These are phyloP conservation scores for Castanea mollissima DNA, from an alignment of 306 rosid species.

Conservation along the genomic window DNA sequence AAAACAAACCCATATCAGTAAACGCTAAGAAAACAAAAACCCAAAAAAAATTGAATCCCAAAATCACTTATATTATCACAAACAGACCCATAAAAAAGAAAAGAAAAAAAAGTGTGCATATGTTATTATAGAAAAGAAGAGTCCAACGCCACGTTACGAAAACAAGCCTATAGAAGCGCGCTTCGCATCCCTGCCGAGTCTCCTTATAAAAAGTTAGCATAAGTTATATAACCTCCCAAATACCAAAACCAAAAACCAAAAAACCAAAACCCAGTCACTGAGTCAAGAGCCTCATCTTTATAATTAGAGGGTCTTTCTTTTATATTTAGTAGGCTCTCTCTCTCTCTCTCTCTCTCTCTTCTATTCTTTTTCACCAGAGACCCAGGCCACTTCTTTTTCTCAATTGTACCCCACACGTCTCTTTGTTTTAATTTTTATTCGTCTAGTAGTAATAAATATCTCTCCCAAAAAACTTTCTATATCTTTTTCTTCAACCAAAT, in stretches of 20 bases:
- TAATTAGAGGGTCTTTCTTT: not conserved
- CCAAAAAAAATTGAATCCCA: too few species aligned
- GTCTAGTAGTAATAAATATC: not conserved
- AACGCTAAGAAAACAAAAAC: too few species aligned
- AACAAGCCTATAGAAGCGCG: conserved; percentile 30
- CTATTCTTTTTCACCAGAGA: not conserved
- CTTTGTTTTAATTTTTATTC: not conserved
- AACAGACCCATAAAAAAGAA: not conserved
- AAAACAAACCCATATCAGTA: too few species aligned
- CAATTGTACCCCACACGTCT: not conserved
- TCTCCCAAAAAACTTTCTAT: not conserved
- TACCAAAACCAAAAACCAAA: not conserved
- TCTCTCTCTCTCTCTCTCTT: not conserved
- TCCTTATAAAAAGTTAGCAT: not conserved
- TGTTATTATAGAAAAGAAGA: not conserved
- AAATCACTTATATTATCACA: not conserved
- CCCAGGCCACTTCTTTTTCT: conserved; percentile 15
- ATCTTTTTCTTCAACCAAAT: not conserved
- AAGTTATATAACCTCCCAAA: not conserved
- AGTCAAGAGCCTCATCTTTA: not conserved
- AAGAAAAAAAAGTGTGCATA: not conserved
- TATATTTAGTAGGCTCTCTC: not conserved
- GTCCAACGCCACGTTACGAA: conserved; percentile 10
- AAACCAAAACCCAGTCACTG: too few species aligned
- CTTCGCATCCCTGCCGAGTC: conserved; percentile 20